phyloP scores from a whole-genome alignment of 352 stramenopile genomes.

The Lagenidium giganteum region DNA sequence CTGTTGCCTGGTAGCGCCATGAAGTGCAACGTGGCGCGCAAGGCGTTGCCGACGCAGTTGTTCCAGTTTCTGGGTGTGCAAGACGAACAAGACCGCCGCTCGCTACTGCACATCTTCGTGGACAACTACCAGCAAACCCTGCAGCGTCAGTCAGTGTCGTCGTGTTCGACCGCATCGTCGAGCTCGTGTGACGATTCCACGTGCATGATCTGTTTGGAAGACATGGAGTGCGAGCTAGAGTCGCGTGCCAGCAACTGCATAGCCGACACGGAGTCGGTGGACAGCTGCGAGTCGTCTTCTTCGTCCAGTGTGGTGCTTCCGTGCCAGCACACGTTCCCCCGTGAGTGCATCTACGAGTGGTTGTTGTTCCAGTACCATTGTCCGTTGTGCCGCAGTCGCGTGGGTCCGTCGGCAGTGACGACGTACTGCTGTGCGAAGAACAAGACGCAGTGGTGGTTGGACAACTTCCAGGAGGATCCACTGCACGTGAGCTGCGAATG shows the following conservation, averaged over 20 bases:
- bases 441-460: constrained; percentile 64
- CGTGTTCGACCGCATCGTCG: constrained; percentile 17
- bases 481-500: no score
- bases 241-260: constrained; percentile 12
- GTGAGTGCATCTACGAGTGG: constrained; percentile 73
- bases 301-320: constrained; percentile 32
- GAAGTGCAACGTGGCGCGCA: constrained; percentile 52
- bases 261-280: constrained; percentile 16
- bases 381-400: constrained; percentile 49
- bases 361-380: constrained; percentile 69
- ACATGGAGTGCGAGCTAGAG: constrained; percentile 28
- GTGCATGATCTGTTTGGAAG: constrained; percentile 49
- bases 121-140: constrained; percentile 41
- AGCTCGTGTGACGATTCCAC: constrained; percentile 17
- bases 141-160: constrained; percentile 19
- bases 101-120: constrained; percentile 65
- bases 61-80: constrained; percentile 61
- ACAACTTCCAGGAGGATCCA: constrained; percentile 52
- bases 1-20: constrained; percentile 61
- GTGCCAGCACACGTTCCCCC: constrained; percentile 67
- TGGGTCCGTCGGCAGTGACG: constrained; percentile 43
- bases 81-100: constrained; percentile 39
- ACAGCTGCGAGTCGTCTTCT: constrained; percentile 10
- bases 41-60: constrained; percentile 37
- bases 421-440: constrained; percentile 57